Percentiles rank a stretch among this genome's conserved stretches.
Conservation (phyloP, 768 basidiomycete species). For the Boletus barrowsii region DNA sequence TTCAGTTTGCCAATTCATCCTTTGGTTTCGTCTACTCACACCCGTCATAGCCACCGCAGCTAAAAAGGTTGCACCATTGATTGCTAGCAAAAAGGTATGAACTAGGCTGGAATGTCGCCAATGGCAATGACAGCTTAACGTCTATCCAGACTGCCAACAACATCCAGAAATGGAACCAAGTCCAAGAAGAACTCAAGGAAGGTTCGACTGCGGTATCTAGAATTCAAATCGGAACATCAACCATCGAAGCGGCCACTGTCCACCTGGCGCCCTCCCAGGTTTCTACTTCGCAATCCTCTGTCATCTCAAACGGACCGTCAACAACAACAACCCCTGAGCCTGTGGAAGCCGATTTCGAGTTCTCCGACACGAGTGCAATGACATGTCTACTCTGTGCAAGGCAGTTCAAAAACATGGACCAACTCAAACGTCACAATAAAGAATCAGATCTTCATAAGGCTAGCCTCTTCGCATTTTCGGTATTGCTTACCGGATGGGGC, state of each 20-base stretch:
- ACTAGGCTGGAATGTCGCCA: not conserved
- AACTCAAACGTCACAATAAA: constrained; percentile 85
- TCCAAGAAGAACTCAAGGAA: constrained; percentile 80
- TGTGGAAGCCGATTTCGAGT: constrained; percentile 71
- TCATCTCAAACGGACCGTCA: constrained; percentile 18
- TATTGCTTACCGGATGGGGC: constrained; percentile 24
- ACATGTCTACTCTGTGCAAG: constrained; percentile 90
- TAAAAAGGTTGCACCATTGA: constrained; percentile 77
- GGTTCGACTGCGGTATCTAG: constrained; percentile 30
- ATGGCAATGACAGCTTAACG: not conserved
- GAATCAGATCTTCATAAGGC: constrained; percentile 97
- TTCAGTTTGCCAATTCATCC: not conserved
- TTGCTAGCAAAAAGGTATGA: constrained; percentile 80
- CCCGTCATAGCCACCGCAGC: constrained; percentile 39
- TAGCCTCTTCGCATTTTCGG: constrained; percentile 39
- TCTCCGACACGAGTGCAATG: constrained; percentile 68
- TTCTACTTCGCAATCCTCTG: constrained; percentile 9
- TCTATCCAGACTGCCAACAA: constrained; percentile 71
- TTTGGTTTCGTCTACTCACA: constrained; percentile 9
- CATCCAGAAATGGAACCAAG: constrained; percentile 96
- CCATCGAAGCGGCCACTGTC: constrained; percentile 1
- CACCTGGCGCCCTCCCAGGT: constrained; percentile 6
- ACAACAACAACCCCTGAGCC: constrained; percentile 38
- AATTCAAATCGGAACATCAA: constrained; percentile 8
- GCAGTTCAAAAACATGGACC: constrained; percentile 86